These are phyloP conservation scores for Rickenella mellea DNA, from an alignment of 768 basidiomycete species.

Conservation along the genomic window DNA sequence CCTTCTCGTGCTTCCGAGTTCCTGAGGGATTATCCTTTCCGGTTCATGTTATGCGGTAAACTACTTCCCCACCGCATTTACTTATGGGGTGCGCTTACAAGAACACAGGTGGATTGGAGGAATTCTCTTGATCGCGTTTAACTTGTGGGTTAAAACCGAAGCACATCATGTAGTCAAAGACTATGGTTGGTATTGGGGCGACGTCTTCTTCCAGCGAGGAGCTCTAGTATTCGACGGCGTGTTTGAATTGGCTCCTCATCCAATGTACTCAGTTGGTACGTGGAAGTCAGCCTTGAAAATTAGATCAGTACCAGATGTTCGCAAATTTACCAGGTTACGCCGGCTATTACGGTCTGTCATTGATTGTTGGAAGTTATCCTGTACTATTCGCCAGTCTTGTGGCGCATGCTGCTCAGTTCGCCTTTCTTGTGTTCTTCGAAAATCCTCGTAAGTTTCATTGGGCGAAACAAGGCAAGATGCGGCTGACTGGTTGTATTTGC, in stretches of 20 bases:
- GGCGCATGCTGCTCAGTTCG: slow-evolving; percentile 94
- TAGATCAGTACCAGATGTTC: slow-evolving; percentile 2
- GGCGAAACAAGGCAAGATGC: neutral
- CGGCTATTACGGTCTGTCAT: slow-evolving; percentile 93
- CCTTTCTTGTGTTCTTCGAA: slow-evolving; percentile 91
- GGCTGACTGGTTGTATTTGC: slow-evolving; percentile 5
- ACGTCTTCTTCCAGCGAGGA: slow-evolving; percentile 87
- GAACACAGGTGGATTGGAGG: slow-evolving; percentile 75
- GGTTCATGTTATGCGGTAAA: slow-evolving; percentile 71
- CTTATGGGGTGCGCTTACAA: too few species aligned
- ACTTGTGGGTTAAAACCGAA: slow-evolving; percentile 97
- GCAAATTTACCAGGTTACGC: slow-evolving; percentile 55
- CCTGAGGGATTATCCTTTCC: slow-evolving; percentile 65
- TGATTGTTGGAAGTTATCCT: slow-evolving; percentile 81
- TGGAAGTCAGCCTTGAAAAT: slow-evolving; percentile 8
- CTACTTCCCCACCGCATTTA: neutral
- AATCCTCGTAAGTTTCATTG: slow-evolving; percentile 72
- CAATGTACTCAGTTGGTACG: slow-evolving; percentile 93
- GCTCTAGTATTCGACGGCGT: slow-evolving; percentile 95
- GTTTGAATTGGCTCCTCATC: slow-evolving; percentile 87
- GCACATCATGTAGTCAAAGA: slow-evolving; percentile 97
- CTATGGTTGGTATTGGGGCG: slow-evolving; percentile 98
- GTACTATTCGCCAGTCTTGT: slow-evolving; percentile 91
- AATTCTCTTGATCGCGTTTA: slow-evolving; percentile 79
- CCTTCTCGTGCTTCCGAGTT: slow-evolving; percentile 84